Evolutionary conservation across 768 basidiomycete genomes (phyloP).

Genomic region (Lepiota venenata): DNA sequence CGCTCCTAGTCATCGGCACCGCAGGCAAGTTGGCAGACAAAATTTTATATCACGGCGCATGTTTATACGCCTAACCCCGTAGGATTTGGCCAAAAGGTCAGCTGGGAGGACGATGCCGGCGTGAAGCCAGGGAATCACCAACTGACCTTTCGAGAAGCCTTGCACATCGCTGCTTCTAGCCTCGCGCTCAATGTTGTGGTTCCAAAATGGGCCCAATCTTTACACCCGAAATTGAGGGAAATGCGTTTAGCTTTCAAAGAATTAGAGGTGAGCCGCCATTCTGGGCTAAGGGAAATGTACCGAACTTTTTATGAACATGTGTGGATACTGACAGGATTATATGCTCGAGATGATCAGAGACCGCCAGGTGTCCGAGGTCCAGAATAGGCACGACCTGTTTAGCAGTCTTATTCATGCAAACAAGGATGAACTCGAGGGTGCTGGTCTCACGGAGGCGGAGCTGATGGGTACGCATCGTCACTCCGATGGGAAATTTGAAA

Average conservation of each 20-base stretch:
- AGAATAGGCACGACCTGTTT: slow-evolving; percentile 48
- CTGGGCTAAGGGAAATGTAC: neutral
- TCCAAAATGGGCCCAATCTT: slow-evolving; percentile 37
- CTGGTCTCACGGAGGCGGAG: slow-evolving; percentile 40
- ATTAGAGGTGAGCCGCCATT: slow-evolving; percentile 30
- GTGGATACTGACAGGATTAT: slow-evolving; percentile 24
- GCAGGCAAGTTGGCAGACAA: slow-evolving; percentile 35
- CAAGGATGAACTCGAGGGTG: slow-evolving; percentile 30
- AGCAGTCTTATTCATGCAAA: slow-evolving; percentile 49
- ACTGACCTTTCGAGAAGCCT: slow-evolving; percentile 46
- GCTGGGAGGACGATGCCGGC: slow-evolving; percentile 39
- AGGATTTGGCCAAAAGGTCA: slow-evolving; percentile 51
- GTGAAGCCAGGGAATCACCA: slow-evolving; percentile 38
- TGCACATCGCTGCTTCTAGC: slow-evolving; percentile 38
- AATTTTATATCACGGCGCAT: neutral
- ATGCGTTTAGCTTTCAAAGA: slow-evolving; percentile 38
- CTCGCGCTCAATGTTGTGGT: slow-evolving; percentile 34
- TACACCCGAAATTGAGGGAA: slow-evolving; percentile 19
- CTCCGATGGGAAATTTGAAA: neutral
- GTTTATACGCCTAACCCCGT: neutral
- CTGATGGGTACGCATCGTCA: slow-evolving; percentile 27
- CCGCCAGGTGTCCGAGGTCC: slow-evolving; percentile 33
- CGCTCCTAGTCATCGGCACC: slow-evolving; percentile 51
- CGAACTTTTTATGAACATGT: neutral
- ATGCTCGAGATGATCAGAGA: slow-evolving; percentile 52